Percentiles rank a stretch among this genome's conserved stretches.
These are phyloP conservation scores for Penicillium daleae DNA, from an alignment of 495 filamentous ascomycete genomes.

Conservation along the genomic window DNA sequence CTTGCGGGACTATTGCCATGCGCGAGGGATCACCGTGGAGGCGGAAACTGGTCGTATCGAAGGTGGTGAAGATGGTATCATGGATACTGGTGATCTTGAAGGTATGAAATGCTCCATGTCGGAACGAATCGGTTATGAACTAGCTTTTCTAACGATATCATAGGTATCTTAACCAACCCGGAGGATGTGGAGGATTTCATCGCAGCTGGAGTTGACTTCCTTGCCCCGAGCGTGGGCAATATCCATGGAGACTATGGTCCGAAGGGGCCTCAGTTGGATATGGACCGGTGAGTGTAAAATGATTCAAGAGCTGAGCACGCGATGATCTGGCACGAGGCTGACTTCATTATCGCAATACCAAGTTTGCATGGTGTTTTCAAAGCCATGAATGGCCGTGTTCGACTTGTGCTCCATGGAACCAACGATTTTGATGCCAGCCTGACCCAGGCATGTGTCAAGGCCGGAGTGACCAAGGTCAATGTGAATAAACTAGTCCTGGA, in stretches of 20 bases:
- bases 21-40: constrained; percentile 66
- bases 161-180: constrained; percentile 61
- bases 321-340: too few species aligned
- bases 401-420: constrained; percentile 71
- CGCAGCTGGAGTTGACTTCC: constrained; percentile 69
- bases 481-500: constrained; percentile 74
- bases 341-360: too few species aligned
- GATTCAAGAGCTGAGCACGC: too few species aligned
- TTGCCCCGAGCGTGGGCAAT: constrained; percentile 77
- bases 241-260: constrained; percentile 77
- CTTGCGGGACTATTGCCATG: constrained; percentile 66
- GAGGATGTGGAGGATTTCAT: constrained; percentile 72
- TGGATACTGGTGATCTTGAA: constrained; percentile 68
- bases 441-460: constrained; percentile 59
- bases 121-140: not conserved
- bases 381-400: constrained; percentile 51
- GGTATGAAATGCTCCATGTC: constrained; percentile 29
- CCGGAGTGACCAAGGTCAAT: constrained; percentile 71
- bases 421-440: constrained; percentile 65
- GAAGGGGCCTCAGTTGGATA: constrained; percentile 65
- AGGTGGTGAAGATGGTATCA: constrained; percentile 80
- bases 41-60: constrained; percentile 76
- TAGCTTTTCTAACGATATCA: not conserved
- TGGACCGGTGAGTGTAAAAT: constrained; percentile 45
- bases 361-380: constrained; percentile 23